Evolutionary conservation across 2,329 filamentous ascomycete genomes (phyloP), one percentile per base, ranked within the genome.

Genomic region (Penicillium aurantiogriseum): DNA sequence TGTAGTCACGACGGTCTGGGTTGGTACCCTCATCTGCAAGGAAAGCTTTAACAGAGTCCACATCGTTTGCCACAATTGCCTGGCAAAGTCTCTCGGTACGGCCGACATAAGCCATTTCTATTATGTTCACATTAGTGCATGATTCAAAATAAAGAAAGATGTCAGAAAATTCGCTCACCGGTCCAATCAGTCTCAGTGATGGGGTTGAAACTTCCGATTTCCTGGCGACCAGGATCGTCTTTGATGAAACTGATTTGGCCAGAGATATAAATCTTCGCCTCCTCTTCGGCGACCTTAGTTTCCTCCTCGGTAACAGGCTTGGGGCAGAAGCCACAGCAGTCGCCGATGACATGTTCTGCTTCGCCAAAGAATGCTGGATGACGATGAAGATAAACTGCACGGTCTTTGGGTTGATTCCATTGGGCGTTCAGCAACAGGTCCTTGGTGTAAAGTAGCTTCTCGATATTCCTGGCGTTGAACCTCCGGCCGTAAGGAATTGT

Each of bases 361-460:
- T 85, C 83, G 0, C 91, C 91, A 66, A 95, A 93, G 72, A 95
- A 95, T 13, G 89, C 90, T 3, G 91, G 91, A 67, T 95, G 91
- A 2, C 91, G 85, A 74, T 96, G 91, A 5, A 95, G 79, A 60
- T 90, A 85, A 1, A 92, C 87, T 27, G 87, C 79, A n/a, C 91
- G 84, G 42, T 91, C 87, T 59, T 90, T 86, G 1, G 83, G 80
- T 61, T 88, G 86, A 65, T 94, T 95, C 91, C 91, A 95, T 69
- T 95, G 90, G 0, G 89, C 89, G 66, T 95, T 94, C 19, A 95
- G 82, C 8, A 95, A 80, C 19, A 95, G 73, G 69, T 96, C 91
- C 62, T 90, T 88, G 2, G 88, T 90, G 69, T 91, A 95, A 44
- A 92, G 84, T 0, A 95, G 79, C 68, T 89, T 92, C 72, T 95